Percentiles rank a stretch among this genome's conserved stretches.
phyloP scores from a whole-genome alignment of 2,329 filamentous ascomycete genomes.

The Dendrostoma leiphaemia region DNA sequence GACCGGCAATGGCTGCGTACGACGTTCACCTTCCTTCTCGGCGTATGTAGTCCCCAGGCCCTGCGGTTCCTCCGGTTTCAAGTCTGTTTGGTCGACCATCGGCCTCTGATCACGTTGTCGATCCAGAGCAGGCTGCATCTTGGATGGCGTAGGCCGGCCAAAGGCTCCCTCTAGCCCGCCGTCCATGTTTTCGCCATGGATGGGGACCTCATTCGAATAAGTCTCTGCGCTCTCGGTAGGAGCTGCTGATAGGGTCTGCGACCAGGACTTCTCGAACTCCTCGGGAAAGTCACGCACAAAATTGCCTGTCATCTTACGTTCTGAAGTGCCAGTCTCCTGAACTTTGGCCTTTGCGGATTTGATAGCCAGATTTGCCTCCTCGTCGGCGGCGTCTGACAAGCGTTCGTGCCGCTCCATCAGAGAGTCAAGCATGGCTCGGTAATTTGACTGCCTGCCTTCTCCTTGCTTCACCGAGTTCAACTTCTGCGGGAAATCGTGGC shows the following conservation, averaged over 20 bases:
- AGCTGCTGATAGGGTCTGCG: conserved; percentile 11
- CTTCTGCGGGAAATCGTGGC: conserved; percentile 22
- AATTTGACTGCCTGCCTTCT: conserved; percentile 13
- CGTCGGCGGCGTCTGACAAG: conserved; percentile 29
- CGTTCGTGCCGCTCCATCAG: conserved; percentile 29
- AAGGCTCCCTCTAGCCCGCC: conserved; percentile 14
- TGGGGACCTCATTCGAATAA: neutral
- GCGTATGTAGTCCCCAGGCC: conserved; percentile 47
- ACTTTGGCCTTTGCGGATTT: conserved; percentile 20
- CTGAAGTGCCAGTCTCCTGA: neutral
- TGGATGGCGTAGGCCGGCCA: conserved; percentile 1
- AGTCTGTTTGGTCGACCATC: conserved; percentile 27
- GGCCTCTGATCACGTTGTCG: conserved; percentile 15
- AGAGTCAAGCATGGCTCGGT: conserved; percentile 28
- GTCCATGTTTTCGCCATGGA: conserved; percentile 11
- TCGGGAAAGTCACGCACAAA: conserved; percentile 52
- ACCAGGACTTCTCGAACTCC: conserved; percentile 46
- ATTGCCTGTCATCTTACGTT: conserved; percentile 41
- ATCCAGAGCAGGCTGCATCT: conserved; percentile 26
- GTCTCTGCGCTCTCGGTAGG: conserved; percentile 9
- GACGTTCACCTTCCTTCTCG: conserved; percentile 40
- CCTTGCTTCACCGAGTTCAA: conserved; percentile 12
- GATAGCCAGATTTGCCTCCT: conserved; percentile 25
- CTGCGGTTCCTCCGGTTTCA: conserved; percentile 44
- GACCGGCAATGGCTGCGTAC: conserved; percentile 33